These are phyloP conservation scores for Trypanosoma cruzi DNA, from an alignment of 208 protist species.

Conservation along the genomic window DNA sequence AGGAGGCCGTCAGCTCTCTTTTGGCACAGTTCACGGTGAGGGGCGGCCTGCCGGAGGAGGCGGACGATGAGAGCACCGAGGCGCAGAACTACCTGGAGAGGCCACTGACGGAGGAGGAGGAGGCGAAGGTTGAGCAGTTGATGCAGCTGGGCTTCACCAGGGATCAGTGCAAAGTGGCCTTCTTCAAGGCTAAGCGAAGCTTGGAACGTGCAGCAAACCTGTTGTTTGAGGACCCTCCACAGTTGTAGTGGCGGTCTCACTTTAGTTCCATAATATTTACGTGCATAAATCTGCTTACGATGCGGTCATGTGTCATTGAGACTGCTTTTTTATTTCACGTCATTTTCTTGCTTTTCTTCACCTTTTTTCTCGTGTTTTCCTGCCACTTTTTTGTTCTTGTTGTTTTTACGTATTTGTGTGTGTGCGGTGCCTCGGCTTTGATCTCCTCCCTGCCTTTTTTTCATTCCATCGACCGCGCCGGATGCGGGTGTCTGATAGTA, in stretches of 20 bases:
- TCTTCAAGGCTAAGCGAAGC: conserved; percentile 79
- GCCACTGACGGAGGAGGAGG: conserved; percentile 71
- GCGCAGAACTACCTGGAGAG: conserved; percentile 50
- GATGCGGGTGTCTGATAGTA: too few species aligned
- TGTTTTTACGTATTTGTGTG: too few species aligned
- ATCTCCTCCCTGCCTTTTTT: too few species aligned
- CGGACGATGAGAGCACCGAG: not conserved
- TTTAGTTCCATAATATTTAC: not conserved
- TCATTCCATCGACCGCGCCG: too few species aligned
- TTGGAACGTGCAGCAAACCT: conserved; percentile 85
- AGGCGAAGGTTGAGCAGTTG: conserved; percentile 84
- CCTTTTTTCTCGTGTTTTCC: too few species aligned
- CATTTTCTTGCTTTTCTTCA: too few species aligned
- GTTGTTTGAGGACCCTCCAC: conserved; percentile 86
- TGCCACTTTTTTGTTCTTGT: too few species aligned
- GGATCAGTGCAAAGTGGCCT: conserved; percentile 83
- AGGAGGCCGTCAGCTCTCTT: conserved; percentile 16
- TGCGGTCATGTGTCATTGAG: not conserved
- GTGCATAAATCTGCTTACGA: not conserved
- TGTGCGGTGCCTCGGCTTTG: too few species aligned
- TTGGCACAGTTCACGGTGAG: conserved; percentile 29
- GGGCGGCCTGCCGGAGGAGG: not conserved
- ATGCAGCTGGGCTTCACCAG: conserved; percentile 84
- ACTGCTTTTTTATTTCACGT: not conserved
- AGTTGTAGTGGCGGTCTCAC: conserved; percentile 38